Conservation (phyloP, 1,284 basidiomycete species). For the Coniferiporia sulphurascens region DNA sequence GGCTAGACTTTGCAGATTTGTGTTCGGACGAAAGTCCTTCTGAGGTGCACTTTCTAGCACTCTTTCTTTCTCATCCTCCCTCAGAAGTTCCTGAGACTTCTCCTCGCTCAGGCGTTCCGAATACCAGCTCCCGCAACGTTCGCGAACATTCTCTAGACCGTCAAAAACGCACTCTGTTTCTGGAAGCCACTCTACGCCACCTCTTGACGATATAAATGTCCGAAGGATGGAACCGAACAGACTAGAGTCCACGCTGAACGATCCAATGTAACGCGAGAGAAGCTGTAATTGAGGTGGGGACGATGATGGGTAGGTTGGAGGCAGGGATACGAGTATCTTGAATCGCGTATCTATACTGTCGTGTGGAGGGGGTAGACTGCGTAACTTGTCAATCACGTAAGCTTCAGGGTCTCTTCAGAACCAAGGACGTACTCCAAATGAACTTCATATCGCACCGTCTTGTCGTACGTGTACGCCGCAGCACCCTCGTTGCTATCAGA, state of each 20-base stretch:
- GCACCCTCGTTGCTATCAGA: constrained; percentile 23
- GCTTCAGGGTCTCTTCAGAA: not conserved
- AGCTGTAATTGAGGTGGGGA: constrained; percentile 81
- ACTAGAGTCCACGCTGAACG: constrained; percentile 64
- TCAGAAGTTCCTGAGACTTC: constrained; percentile 49
- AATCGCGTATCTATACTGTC: constrained; percentile 46
- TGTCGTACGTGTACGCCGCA: constrained; percentile 25
- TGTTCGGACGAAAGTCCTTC: not conserved
- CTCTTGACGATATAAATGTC: constrained; percentile 69
- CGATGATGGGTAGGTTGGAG: constrained; percentile 63
- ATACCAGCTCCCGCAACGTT: constrained; percentile 69
- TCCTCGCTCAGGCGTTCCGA: constrained; percentile 53
- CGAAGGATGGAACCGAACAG: constrained; percentile 77
- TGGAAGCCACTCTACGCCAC: constrained; percentile 68
- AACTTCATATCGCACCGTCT: constrained; percentile 62
- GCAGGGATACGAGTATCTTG: constrained; percentile 69
- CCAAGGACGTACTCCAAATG: constrained; percentile 37
- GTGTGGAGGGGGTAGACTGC: constrained; percentile 51
- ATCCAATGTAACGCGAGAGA: constrained; percentile 80
- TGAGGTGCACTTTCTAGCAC: constrained; percentile 22
- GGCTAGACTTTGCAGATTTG: not conserved
- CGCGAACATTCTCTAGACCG: constrained; percentile 74
- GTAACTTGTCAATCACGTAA: constrained; percentile 22
- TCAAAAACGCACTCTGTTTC: constrained; percentile 86
- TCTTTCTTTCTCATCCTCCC: constrained; percentile 49